Conservation (phyloP, 2,329 filamentous ascomycete species). For the Sporothrix phasma region DNA sequence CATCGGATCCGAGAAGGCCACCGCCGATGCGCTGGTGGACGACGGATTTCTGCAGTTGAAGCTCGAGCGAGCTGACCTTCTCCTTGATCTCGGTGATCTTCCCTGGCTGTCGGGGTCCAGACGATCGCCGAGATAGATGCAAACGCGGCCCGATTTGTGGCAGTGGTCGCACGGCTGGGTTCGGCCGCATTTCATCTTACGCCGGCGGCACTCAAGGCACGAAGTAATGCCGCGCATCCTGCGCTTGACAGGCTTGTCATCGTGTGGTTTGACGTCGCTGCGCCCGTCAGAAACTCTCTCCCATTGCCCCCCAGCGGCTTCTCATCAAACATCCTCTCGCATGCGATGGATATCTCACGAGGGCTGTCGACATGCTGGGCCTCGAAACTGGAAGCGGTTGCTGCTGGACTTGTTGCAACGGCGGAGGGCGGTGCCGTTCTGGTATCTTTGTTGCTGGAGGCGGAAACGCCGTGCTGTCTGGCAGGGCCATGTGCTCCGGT, state of each 20-base stretch:
- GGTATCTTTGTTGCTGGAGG: background rate
- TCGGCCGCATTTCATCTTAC: slow-evolving; percentile 74
- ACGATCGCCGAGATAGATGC: slow-evolving; percentile 55
- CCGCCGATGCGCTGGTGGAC: slow-evolving; percentile 11
- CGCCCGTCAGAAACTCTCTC: background rate
- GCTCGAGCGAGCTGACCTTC: slow-evolving; percentile 62
- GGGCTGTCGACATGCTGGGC: slow-evolving; percentile 6
- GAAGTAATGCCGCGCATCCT: slow-evolving; percentile 58
- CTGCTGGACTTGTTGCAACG: background rate
- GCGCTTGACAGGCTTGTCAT: slow-evolving; percentile 40
- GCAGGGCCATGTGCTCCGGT: background rate
- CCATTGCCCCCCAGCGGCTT: no score
- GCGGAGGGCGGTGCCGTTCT: slow-evolving; percentile 1
- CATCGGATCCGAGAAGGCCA: slow-evolving; percentile 8
- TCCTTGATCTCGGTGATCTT: slow-evolving; percentile 68
- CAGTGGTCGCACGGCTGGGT: slow-evolving; percentile 61
- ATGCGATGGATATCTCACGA: slow-evolving; percentile 12
- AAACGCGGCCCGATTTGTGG: slow-evolving; percentile 42
- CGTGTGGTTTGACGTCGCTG: background rate
- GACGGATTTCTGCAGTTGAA: slow-evolving; percentile 54
- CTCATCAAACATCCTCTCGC: slow-evolving; percentile 14
- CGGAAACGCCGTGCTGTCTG: background rate
- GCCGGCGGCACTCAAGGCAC: slow-evolving; percentile 60
- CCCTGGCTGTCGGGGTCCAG: slow-evolving; percentile 61
- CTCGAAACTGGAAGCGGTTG: background rate